Conservation (phyloP, 2,329 filamentous ascomycete species). For the Penicillium sp. region DNA sequence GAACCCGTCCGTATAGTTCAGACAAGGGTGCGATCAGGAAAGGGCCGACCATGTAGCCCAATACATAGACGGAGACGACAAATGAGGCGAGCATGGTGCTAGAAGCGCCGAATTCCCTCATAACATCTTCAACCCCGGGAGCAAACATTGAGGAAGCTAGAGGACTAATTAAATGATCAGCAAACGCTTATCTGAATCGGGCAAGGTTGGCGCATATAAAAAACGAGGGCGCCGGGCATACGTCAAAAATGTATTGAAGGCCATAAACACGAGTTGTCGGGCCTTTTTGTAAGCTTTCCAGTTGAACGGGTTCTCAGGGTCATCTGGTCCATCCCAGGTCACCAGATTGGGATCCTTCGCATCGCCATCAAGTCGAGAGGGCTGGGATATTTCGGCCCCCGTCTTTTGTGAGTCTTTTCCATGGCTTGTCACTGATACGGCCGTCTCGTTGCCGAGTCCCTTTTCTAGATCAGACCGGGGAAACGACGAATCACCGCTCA, state of each 20-base stretch:
- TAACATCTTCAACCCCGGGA: constrained; percentile 40
- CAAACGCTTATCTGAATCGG: not conserved
- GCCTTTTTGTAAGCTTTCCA: not conserved
- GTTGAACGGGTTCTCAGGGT: constrained; percentile 2
- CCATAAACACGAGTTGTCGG: not conserved
- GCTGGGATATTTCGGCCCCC: not conserved
- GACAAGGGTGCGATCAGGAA: constrained; percentile 64
- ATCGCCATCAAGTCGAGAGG: not conserved
- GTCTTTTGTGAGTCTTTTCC: not conserved
- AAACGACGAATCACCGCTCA: not conserved
- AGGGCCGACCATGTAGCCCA: constrained; percentile 65
- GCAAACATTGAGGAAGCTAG: constrained; percentile 42
- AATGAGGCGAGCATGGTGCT: constrained; percentile 53
- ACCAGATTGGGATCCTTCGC: not conserved
- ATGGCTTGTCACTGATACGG: not conserved
- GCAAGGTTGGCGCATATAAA: not conserved
- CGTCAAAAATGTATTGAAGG: not conserved
- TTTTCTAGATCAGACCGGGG: not conserved
- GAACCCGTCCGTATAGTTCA: constrained; percentile 69
- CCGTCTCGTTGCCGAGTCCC: not conserved
- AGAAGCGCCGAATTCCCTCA: constrained; percentile 43
- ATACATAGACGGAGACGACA: constrained; percentile 64
- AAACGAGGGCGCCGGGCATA: not conserved
- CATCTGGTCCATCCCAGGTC: not conserved
- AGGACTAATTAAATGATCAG: not conserved